Base-by-base conservation (phyloP, 805 yeast species). In the Cyberlindnera xylosilytica region DNA sequence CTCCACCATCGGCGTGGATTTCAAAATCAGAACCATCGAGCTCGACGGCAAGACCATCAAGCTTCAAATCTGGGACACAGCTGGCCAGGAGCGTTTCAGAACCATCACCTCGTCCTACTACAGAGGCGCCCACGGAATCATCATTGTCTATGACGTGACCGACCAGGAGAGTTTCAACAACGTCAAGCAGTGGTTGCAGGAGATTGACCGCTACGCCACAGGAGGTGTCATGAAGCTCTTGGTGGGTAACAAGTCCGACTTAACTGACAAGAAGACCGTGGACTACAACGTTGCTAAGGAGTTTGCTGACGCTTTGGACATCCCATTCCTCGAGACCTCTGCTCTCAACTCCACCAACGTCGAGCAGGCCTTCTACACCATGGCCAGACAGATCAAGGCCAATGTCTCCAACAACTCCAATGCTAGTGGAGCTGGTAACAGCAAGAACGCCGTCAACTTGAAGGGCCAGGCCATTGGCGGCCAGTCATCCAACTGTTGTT, bases 61-160 rank as follows among this genome's bases (percentile, higher is more conserved):
- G 70, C 78, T 93, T 62, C 99, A 93, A 72, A 91, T 93, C 62
- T 93, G 99, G 99, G 99, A 93, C 64, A 93, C 99, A 43, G 99
- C 98, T 11, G 99, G 99, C 36, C 99, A 93, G 72, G 99, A 93
- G 68, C 76, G 99, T 58, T 93, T 93, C 73, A 83, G 98, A 70
- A 93, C 99, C 39, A 91, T 91, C 69, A 93, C 98, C 11, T 87
- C 97, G 12, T 87, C 97, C 13, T 91, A 91, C 72, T 91, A 91
- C 74, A 84, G 99, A 66, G 99, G 99, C 44, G 97, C 98, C 11
- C 98, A 91, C 63, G 99, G 99, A 48, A 93, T 91, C 65, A 93
- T 91, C 58, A 91, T 91, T 57, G 99, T 91, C 40, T 91, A 93
- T 66, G 99, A 91, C 63, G 97, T 93, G 35, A 93, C 99, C 39